Evolutionary conservation across 805 yeast genomes (phyloP).

Genomic region (Maudiozyma saulgeensis): DNA sequence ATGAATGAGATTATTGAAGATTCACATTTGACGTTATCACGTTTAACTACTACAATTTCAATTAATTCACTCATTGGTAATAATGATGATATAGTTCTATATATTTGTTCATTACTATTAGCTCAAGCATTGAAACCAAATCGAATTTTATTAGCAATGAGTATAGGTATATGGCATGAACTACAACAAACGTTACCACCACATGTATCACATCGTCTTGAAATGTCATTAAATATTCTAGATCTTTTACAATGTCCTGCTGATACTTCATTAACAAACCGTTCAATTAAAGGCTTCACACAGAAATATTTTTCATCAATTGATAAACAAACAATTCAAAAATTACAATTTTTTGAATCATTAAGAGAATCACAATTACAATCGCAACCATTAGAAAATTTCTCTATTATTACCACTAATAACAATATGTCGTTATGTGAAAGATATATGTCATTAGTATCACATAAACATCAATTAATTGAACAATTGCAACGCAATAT

Average conservation of each 20-base stretch:
- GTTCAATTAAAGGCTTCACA: neutral
- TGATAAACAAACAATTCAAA: neutral
- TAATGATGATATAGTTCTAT: neutral
- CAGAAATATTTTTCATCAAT: neutral
- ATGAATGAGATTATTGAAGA: neutral
- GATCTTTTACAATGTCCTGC: neutral
- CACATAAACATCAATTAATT: neutral
- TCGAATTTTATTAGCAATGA: neutral
- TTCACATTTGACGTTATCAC: neutral
- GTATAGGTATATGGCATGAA: slow-evolving; percentile 2
- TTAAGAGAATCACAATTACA: neutral
- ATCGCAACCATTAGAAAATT: neutral
- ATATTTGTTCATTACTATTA: neutral
- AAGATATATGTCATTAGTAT: neutral
- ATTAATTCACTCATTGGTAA: neutral
- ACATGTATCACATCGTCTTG: neutral
- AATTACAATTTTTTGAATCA: neutral
- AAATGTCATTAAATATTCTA: neutral
- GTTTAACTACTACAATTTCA: neutral
- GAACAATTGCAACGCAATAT: neutral
- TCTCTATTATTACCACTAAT: neutral
- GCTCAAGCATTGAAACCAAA: neutral
- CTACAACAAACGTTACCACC: neutral
- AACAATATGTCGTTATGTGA: neutral
- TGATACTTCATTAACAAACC: neutral